phyloP scores from a whole-genome alignment of 768 basidiomycete genomes.

The Porpolomopsis calyptriformis region DNA sequence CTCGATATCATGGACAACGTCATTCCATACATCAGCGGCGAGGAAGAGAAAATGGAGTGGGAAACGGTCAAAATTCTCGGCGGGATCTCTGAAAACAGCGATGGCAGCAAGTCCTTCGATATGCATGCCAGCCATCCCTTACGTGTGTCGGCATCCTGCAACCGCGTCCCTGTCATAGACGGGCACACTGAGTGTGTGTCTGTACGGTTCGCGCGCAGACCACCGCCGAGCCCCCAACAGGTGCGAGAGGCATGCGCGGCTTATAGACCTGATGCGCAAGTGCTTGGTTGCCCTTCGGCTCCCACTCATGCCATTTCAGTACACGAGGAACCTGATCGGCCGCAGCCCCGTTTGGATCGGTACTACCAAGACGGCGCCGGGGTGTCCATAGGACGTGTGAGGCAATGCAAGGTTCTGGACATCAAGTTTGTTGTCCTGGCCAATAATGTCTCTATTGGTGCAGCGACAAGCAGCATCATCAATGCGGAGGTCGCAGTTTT shows the following conservation, averaged over 20 bases:
- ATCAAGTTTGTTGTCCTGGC: conserved; percentile 90
- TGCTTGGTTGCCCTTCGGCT: conserved; percentile 72
- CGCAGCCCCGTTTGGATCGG: conserved; percentile 88
- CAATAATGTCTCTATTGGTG: conserved; percentile 93
- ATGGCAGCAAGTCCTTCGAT: conserved; percentile 59
- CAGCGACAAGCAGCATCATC: conserved; percentile 93
- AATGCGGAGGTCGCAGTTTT: conserved; percentile 93
- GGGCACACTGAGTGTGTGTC: conserved; percentile 90
- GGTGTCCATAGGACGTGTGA: conserved; percentile 81
- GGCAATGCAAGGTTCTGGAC: conserved; percentile 87
- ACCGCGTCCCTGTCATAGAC: conserved; percentile 90
- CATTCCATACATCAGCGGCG: conserved; percentile 87
- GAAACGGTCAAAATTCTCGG: conserved; percentile 96
- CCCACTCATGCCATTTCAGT: conserved; percentile 78
- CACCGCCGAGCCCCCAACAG: conserved; percentile 79
- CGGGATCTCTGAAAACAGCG: conserved; percentile 50
- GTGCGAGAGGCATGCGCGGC: conserved; percentile 69
- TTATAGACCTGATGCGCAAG: conserved; percentile 69
- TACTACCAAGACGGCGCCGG: conserved; percentile 86
- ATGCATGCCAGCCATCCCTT: conserved; percentile 74
- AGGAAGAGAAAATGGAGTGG: conserved; percentile 99
- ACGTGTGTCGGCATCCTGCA: conserved; percentile 87
- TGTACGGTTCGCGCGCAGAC: conserved; percentile 67
- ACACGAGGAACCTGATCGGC: conserved; percentile 88
- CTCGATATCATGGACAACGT: conserved; percentile 95